Conservation (phyloP, 73 alveolate genomes). For the Tetrahymena borealis region DNA sequence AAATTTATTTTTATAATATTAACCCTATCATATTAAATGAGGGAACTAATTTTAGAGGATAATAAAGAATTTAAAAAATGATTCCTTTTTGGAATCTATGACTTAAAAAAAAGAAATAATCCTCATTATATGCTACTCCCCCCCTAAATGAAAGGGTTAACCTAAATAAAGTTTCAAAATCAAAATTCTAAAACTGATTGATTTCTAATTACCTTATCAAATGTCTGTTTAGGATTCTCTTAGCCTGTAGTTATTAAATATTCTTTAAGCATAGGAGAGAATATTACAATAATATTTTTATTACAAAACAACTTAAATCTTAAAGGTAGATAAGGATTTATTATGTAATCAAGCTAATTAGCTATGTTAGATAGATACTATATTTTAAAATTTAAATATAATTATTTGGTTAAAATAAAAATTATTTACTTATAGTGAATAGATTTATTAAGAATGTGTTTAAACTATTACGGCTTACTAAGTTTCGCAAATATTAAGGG, state of each 20-base stretch:
- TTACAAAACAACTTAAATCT: neutral
- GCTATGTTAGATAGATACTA: neutral
- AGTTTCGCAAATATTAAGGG: neutral
- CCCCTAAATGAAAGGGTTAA: no score
- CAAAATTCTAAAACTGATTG: neutral
- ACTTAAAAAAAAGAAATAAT: no score
- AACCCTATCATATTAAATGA: no score
- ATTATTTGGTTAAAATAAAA: no score
- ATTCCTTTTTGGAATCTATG: no score
- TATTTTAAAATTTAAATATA: neutral
- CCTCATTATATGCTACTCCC: no score
- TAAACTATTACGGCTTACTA: neutral
- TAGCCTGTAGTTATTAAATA: neutral
- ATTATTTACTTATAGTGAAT: neutral
- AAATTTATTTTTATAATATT: no score
- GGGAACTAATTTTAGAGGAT: no score
- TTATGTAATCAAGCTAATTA: neutral
- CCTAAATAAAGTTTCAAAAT: no score
- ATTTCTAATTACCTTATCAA: neutral
- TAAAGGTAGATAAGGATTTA: neutral
- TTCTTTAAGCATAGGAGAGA: neutral
- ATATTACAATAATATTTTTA: neutral
- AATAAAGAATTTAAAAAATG: no score
- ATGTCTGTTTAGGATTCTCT: neutral
- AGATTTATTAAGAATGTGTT: neutral